These are phyloP conservation scores for Gonapodya prolifera DNA, from an alignment of 192 early-diverging fungal genomes.

Conservation along the genomic window DNA sequence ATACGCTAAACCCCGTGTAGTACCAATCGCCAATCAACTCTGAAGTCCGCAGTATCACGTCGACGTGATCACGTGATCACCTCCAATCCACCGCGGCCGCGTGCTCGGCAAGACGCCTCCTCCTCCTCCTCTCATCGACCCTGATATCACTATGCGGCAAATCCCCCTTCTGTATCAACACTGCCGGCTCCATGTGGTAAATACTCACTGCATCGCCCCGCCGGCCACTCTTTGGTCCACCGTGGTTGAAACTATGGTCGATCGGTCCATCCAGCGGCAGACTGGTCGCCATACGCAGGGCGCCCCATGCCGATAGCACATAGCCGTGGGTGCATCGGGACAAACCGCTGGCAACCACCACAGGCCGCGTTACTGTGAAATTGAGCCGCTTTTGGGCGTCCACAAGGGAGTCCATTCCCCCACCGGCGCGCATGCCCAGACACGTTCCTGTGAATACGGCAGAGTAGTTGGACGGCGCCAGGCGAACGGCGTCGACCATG, in stretches of 20 bases:
- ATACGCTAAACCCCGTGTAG: not conserved
- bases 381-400: not conserved
- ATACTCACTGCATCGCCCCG: not conserved
- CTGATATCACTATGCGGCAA: not conserved
- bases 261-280: not conserved
- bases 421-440: not conserved
- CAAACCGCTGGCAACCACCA: not conserved
- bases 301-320: slow-evolving; percentile 2
- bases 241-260: not conserved
- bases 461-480: slow-evolving; percentile 1
- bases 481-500: not conserved
- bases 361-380: not conserved
- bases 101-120: not conserved
- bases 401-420: not conserved
- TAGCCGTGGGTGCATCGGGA: slow-evolving; percentile 6
- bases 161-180: not conserved
- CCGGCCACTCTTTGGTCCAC: not conserved
- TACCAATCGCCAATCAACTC: not conserved
- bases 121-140: not conserved
- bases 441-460: not conserved
- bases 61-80: not conserved
- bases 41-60: not conserved
- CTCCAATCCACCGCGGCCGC: not conserved
- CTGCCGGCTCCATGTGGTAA: slow-evolving; percentile 5
- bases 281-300: not conserved